Conservation (phyloP, 1,139 yeast species). For the Protomyces macrosporus region DNA sequence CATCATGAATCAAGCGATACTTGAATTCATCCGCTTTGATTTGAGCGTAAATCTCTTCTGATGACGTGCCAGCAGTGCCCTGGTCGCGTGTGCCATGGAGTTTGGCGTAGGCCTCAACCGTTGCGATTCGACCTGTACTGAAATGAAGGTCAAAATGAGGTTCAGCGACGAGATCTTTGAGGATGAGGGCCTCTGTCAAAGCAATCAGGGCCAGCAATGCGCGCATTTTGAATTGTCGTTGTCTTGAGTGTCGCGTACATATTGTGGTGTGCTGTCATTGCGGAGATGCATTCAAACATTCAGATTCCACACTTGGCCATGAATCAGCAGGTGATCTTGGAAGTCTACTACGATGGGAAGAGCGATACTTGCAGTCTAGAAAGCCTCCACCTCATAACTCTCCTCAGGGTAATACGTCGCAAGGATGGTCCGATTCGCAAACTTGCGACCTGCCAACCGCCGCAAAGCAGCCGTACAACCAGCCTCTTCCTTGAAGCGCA, state of each 20-base stretch:
- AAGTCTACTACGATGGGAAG: not conserved
- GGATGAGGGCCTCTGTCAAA: not conserved
- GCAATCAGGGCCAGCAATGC: not conserved
- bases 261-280: not conserved
- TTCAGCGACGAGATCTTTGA: slow-evolving; percentile 7
- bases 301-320: not conserved
- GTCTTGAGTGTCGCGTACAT: not conserved
- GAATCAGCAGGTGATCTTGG: not conserved
- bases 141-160: slow-evolving; percentile 10
- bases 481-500: slow-evolving; percentile 54
- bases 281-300: not conserved
- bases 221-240: not conserved
- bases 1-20: slow-evolving; percentile 7
- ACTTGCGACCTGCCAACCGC: slow-evolving; percentile 62
- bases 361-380: not conserved
- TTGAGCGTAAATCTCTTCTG: no score
- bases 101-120: not conserved
- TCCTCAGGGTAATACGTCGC: slow-evolving; percentile 59
- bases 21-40: not conserved
- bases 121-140: not conserved
- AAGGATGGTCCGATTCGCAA: slow-evolving; percentile 64
- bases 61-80: no score
- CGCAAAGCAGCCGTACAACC: slow-evolving; percentile 55
- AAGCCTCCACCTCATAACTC: slow-evolving; percentile 43
- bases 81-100: not conserved